Base-by-base conservation (phyloP, 345 rosid species). In the Sisymbrium altissimum region DNA sequence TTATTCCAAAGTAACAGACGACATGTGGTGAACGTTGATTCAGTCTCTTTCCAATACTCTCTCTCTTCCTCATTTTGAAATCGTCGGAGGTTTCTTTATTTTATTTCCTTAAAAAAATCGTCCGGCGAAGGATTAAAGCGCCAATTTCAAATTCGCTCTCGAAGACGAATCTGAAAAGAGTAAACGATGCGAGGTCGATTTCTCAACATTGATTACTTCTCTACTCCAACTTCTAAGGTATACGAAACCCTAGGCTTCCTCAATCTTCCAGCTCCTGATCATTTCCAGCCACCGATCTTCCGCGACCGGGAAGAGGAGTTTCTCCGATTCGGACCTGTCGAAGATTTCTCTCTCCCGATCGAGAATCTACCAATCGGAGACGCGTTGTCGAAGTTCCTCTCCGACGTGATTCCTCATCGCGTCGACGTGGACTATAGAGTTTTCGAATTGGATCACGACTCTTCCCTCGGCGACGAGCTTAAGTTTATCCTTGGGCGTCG, bases 161-260 rank as follows among this genome's bases (percentile, higher is more conserved):
- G 6, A 39, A 66, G 5, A 58, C 66, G 66, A 27, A 65, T 58
- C 76, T 59, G 48, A 18, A 45, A 38, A 23, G 52, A 19, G 0
- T 23, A n/a, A n/a, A 71, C 39, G 65, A 93, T 91, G 97, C 87
- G 94, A 81, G 83, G 84, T 82, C 92, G 91, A 68, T 91, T 88
- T 76, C 89, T 88, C 75, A 83, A 77, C 68, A 72, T 64, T 52
- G 88, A 89, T 75, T 80, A 79, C 83, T 85, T 89, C 83, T 39
- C 80, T 13, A 19, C 84, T 56, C 59, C 78, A 13, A 58, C 81
- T 10, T 79, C 87, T 68, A 17, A 9, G 9, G 52, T 80, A 14
- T 50, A 32, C 57, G 79, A 77, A 83, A 81, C 83, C 83, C 84
- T 83, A 76, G 79, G 76, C 58, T 88, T 91, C 82, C 87, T 88